Percentiles rank a stretch among this genome's conserved stretches.
Conservation (phyloP, 148 eudicot genomes). For the Dysphania ambrosioides region DNA sequence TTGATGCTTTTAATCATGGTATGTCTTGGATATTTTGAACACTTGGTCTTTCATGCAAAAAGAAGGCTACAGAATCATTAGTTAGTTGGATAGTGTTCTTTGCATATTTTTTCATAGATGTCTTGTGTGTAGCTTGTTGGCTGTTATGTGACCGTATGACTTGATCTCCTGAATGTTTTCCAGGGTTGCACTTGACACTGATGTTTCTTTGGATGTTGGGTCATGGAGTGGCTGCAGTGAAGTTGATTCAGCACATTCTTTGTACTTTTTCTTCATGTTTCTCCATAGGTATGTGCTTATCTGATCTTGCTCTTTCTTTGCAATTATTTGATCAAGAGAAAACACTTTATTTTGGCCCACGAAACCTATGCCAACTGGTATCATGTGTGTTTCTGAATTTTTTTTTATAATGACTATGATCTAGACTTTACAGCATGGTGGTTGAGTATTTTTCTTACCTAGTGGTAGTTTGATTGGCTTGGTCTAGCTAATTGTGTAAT, state of each 20-base stretch:
- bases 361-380: neutral
- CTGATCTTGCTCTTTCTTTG: constrained; percentile 3
- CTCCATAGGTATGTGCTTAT: constrained; percentile 61
- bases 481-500: neutral
- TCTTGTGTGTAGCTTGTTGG: neutral
- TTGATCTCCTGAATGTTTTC: constrained; percentile 8
- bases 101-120: neutral
- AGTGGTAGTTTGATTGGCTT: neutral
- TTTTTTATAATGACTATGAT: neutral
- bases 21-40: constrained; percentile 19
- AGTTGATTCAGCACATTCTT: constrained; percentile 67
- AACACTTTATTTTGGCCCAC: neutral
- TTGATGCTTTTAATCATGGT: constrained; percentile 42
- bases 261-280: constrained; percentile 79
- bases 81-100: neutral
- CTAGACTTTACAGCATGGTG: neutral
- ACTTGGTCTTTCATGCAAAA: neutral
- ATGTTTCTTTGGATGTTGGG: constrained; percentile 53
- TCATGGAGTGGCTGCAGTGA: constrained; percentile 66
- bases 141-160: constrained; percentile 2
- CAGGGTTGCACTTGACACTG: constrained; percentile 39
- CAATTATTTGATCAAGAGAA: neutral
- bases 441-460: neutral
- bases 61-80: neutral
- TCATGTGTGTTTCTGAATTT: neutral